These are phyloP conservation scores for Camelina neglecta DNA, from an alignment of 345 rosid species.

Conservation along the genomic window DNA sequence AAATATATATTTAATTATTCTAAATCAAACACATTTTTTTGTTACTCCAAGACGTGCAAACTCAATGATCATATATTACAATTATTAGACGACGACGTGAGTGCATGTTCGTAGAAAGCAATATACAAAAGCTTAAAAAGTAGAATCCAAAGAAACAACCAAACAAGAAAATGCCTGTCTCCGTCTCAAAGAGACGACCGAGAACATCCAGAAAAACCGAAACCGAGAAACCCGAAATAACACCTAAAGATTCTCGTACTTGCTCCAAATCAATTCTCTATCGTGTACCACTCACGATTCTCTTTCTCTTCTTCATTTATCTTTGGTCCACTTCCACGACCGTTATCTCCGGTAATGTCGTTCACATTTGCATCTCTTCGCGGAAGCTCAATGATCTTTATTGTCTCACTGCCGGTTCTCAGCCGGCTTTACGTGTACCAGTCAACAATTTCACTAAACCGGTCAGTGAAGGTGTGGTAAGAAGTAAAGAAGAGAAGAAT, in stretches of 20 bases:
- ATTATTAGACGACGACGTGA: slow-evolving; percentile 43
- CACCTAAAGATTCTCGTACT: slow-evolving; percentile 24
- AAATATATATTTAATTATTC: neutral
- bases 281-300: slow-evolving; percentile 53
- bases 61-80: slow-evolving; percentile 11
- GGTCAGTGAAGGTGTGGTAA: slow-evolving; percentile 24
- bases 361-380: slow-evolving; percentile 75
- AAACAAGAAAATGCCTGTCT: slow-evolving; percentile 57
- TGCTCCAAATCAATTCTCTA: slow-evolving; percentile 46
- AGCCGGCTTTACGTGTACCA: slow-evolving; percentile 55
- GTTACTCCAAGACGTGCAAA: slow-evolving; percentile 41
- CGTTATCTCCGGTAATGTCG: slow-evolving; percentile 65
- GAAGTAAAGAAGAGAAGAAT: slow-evolving; percentile 26
- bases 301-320: slow-evolving; percentile 55
- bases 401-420: slow-evolving; percentile 86
- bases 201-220: slow-evolving; percentile 45
- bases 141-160: neutral
- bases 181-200: slow-evolving; percentile 56
- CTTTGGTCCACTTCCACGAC: slow-evolving; percentile 82
- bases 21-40: neutral
- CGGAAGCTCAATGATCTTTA: slow-evolving; percentile 77
- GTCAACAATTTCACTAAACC: slow-evolving; percentile 26
- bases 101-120: slow-evolving; percentile 19
- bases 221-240: slow-evolving; percentile 29
- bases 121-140: slow-evolving; percentile 45